These are phyloP conservation scores for Brassica hybrid DNA, from an alignment of 441 rosid genomes.

Conservation along the genomic window DNA sequence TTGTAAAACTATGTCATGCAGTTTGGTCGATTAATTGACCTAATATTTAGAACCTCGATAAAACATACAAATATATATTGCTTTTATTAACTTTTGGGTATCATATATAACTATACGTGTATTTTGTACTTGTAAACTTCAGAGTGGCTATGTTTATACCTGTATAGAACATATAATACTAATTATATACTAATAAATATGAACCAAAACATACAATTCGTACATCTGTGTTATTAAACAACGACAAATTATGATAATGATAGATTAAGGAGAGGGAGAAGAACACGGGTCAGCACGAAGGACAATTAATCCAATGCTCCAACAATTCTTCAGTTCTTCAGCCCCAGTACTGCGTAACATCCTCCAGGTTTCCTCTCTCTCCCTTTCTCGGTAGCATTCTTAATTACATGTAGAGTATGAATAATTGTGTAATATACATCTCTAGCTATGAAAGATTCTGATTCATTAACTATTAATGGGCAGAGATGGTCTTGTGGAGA, in stretches of 20 bases:
- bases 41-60: neutral
- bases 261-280: slow-evolving; percentile 82
- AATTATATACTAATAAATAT: neutral
- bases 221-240: neutral
- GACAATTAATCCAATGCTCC: slow-evolving; percentile 44
- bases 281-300: slow-evolving; percentile 47
- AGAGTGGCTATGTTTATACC: neutral
- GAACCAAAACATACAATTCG: neutral
- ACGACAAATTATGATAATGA: neutral
- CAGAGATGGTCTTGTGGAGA: slow-evolving; percentile 39
- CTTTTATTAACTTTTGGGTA: neutral
- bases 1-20: neutral
- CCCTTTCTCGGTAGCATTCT: neutral
- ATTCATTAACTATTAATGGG: neutral
- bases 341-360: slow-evolving; percentile 48
- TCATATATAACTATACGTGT: neutral
- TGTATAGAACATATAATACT: neutral
- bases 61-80: neutral
- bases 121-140: neutral
- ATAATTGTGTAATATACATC: neutral
- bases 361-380: slow-evolving; percentile 51
- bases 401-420: neutral
- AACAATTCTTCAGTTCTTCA: slow-evolving; percentile 49
- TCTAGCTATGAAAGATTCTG: neutral
- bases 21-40: neutral